Percentiles rank a stretch among this genome's conserved stretches.
Conservation (phyloP, 1,284 basidiomycete genomes). For the Melampsora medusae region DNA sequence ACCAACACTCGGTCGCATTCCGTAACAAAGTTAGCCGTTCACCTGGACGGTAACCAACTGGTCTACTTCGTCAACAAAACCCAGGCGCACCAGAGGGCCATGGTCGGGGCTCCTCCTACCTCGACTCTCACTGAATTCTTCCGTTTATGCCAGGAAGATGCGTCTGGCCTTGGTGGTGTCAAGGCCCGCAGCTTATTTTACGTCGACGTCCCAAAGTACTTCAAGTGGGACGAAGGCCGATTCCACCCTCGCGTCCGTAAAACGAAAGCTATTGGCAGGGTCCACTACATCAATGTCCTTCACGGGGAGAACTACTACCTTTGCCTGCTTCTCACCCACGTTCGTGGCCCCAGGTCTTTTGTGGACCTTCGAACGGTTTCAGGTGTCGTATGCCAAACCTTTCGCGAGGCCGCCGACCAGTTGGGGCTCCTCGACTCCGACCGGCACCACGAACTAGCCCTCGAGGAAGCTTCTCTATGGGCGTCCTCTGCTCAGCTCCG, state of each 20-base stretch:
- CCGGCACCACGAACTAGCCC: neutral
- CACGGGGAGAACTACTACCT: slow-evolving; percentile 57
- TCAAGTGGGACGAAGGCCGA: slow-evolving; percentile 45
- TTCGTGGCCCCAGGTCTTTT: neutral
- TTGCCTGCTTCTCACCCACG: slow-evolving; percentile 54
- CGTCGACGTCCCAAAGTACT: neutral
- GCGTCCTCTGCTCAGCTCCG: neutral
- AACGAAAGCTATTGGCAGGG: slow-evolving; percentile 55
- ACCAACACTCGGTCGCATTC: too few species aligned
- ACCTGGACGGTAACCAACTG: neutral
- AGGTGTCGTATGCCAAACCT: neutral
- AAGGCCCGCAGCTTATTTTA: neutral
- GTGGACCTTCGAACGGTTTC: neutral
- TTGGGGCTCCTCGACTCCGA: neutral
- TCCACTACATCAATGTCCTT: slow-evolving; percentile 55
- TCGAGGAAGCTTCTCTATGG: neutral
- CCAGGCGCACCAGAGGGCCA: too few species aligned
- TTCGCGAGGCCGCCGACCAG: neutral
- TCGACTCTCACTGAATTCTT: slow-evolving; percentile 9
- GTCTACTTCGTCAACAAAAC: neutral
- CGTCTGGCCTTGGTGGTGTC: neutral
- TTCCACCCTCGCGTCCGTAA: slow-evolving; percentile 46
- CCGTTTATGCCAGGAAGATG: neutral
- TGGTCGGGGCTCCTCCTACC: neutral
- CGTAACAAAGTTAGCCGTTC: too few species aligned